Base-by-base conservation (phyloP, 108 stramenopile genomes). In the Pseudonitzschia delicatissima region DNA sequence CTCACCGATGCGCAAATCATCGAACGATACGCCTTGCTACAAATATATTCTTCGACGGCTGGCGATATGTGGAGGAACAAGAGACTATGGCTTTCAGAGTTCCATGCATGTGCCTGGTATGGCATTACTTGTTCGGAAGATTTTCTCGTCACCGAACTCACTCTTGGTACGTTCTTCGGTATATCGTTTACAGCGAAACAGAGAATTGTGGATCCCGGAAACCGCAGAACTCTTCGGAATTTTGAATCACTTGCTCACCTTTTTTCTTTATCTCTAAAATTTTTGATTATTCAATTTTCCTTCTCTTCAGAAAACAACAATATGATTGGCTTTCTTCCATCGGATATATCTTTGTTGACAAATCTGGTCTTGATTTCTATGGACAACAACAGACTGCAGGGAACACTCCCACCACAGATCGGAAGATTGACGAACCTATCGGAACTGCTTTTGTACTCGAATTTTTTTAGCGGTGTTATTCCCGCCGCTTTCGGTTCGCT, bases 401-500 rank as follows among this genome's bases (percentile, higher is more conserved):
- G 63, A 7, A 23, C 50, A n/a, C 18, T 72, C 63, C 62, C 32
- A 66, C 76, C 32, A 2, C 48, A 75, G 25, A 70, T 81, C 11
- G 52, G 71, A 33, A 69, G 68, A 50, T 51, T 86, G 45, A 75
- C 64, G 31, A 71, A 71, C 2, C 37, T 77, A 23, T n/a, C 42
- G 33, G 45, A 48, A 36, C 58, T 77, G 27, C 12, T 28, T n/a
- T 23, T 72, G 25, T 48, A 48, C 9, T 39, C 62, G 8, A 84
- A 84, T 50, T 34, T 76, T 32, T 64, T 86, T 18, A 72, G 71
- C 4, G 83, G 78, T 2, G 13, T 28, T 1, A 40, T 84, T 20
- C 74, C 80, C 18, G n/a, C 36, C 2, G 45, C 66, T 4, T 51
- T 81, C 28, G 76, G 70, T 20, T 66, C 61, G 32, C 40, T 84